Base-by-base conservation (phyloP, 208 protist species). In the Kentomonas sorsogonicus region DNA sequence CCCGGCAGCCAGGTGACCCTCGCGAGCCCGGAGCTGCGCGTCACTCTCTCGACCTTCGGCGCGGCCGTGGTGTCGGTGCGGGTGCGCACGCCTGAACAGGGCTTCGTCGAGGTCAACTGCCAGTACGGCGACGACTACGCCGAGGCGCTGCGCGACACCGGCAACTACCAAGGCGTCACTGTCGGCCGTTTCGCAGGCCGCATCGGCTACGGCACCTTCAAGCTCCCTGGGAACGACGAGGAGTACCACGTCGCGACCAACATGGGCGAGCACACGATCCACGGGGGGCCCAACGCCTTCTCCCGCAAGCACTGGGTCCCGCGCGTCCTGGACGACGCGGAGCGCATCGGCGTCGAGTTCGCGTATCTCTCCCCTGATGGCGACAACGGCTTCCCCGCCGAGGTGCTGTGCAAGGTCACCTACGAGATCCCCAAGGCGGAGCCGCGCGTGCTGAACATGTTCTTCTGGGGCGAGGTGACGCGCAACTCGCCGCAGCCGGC, bases 121-220 rank as follows among this genome's bases (percentile, higher is more conserved):
- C 73, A 71, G 47, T 86, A 86, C 59, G n/a, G n/a, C n/a, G 50
- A 60, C 6, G 47, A 66, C 57, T 79, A 76, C 50, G 62, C 73
- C 25, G 72, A 86, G 67, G 74, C 73, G 9, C 23, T 59, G 25
- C 60, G 41, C 20, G 77, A 80, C 67, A 46, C 46, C 38, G 51
- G 44, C 30, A 68, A 58, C 25, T 84, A 79, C 72, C 79, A 82
- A 53, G 75, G 75, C 29, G 66, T 65, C 63, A 89, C 78, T 13
- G 74, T 80, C 7, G 82, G 82, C 31, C 74, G 78, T 63, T 79
- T 69, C 36, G 82, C 82, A 23, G 82, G 78, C 31, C 82, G 82
- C 38, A 77, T 89, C 31, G 31, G 31, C 3, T 48, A 78, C 20
- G 82, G 72, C 53, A 67, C 55, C 7, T 81, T 86, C 56, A 53